Base-by-base conservation (phyloP, 2,329 filamentous ascomycete species). In the Phyllosticta capitalensis region DNA sequence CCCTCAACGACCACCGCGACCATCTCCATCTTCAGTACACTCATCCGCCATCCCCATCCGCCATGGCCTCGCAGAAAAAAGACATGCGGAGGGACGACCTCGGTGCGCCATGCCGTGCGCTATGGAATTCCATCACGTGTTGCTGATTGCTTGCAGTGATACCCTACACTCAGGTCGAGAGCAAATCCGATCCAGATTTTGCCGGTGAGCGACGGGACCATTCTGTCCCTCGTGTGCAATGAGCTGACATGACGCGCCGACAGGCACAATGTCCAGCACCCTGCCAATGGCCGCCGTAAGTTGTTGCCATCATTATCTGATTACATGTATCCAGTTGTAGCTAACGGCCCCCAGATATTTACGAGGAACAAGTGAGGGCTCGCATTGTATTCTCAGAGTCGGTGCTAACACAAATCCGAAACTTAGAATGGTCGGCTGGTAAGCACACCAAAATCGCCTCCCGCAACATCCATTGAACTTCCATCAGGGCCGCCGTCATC, bases 221-320 rank as follows among this genome's bases (percentile, higher is more conserved):
- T n/a, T n/a, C n/a, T n/a, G n/a, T n/a, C n/a, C n/a, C n/a, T n/a
- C n/a, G n/a, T n/a, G n/a, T n/a, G n/a, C n/a, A n/a, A 33, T 28
- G n/a, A 12, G 48, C 12, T 54, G 19, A 45, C 38, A 28, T 55
- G 19, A 55, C 50, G 49, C 20, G 53, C 30, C n/a, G 19, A 50
- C 56, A 82, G 81, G 80, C 67, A 83, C 83, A 54, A 80, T 86
- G 76, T 79, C 81, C 57, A 92, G 87, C 69, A 95, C 92, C 38
- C 79, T 97, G 70, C 92, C 92, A 61, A 96, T 96, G 92, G 91
- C 90, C 61, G 92, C 92, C 64, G 83, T 86, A 77, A 73, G 79
- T 78, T n/a, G 17, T 7, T n/a, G 38, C 38, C 17, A n/a, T 26
- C 38, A 45, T n/a, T 14, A 45, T n/a, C 12, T n/a, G n/a, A 14